A percentile compares a stretch with the other conserved stretches of the same genome.
Conservation (phyloP, 345 rosid genomes). For the Eucalyptus sideroxylon region DNA sequence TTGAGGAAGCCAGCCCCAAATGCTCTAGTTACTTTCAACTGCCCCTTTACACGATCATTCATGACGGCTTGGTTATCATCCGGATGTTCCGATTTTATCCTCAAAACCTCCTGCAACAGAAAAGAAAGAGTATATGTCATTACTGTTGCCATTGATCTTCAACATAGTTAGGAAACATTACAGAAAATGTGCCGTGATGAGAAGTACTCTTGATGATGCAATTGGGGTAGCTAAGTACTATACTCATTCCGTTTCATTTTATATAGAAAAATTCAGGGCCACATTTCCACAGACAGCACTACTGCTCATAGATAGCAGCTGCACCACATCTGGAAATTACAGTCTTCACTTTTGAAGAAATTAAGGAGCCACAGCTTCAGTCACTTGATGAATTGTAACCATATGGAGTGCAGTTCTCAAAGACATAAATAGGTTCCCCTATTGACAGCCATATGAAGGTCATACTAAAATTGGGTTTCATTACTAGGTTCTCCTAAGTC, state of each 20-base stretch:
- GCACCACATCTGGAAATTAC: neutral
- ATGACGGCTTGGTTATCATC: conserved; percentile 71
- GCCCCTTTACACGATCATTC: conserved; percentile 92
- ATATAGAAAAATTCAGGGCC: neutral
- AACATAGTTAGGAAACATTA: neutral
- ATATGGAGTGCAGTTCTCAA: neutral
- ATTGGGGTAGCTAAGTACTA: neutral
- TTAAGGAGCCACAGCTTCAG: neutral
- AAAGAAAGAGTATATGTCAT: neutral
- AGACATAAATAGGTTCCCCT: neutral
- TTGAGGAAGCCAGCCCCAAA: conserved; percentile 93
- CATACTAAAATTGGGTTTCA: neutral
- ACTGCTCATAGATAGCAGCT: neutral
- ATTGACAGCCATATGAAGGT: neutral
- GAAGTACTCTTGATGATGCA: neutral
- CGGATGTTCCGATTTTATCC: conserved; percentile 80
- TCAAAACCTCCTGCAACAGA: conserved; percentile 58
- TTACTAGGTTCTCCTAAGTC: neutral
- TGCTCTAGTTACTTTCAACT: conserved; percentile 87
- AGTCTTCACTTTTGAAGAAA: neutral
- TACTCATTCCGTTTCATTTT: neutral
- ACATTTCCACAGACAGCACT: neutral
- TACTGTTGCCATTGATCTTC: neutral
- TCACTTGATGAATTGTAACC: neutral
- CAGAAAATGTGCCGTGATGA: neutral